These are phyloP conservation scores for Litsea cubeba DNA, from an alignment of 164 flowering plant genomes.

Conservation along the genomic window DNA sequence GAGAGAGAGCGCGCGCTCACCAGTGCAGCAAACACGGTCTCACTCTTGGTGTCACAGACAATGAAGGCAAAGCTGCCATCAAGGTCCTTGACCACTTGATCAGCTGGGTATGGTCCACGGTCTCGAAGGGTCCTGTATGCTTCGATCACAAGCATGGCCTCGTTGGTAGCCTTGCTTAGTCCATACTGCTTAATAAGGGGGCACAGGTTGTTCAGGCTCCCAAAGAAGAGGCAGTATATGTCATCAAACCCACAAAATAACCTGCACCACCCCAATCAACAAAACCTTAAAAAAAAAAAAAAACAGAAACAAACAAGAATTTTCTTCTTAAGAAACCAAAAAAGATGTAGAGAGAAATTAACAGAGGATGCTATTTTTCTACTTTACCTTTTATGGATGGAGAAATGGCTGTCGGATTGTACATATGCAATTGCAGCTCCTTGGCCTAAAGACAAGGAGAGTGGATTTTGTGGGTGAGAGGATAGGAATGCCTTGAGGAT, in stretches of 20 bases:
- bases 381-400: constrained; percentile 32
- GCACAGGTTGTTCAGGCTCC: constrained; percentile 68
- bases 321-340: background rate
- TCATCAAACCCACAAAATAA: constrained; percentile 72
- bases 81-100: constrained; percentile 85
- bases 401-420: constrained; percentile 22
- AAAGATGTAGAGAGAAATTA: background rate
- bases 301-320: background rate
- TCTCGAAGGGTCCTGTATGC: constrained; percentile 84
- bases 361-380: background rate
- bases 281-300: background rate
- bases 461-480: constrained; percentile 41
- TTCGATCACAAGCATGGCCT: constrained; percentile 78
- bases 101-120: constrained; percentile 90
- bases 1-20: constrained; percentile 23
- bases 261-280: constrained; percentile 32
- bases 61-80: constrained; percentile 86
- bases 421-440: constrained; percentile 69
- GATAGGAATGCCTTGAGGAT: constrained; percentile 54
- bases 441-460: constrained; percentile 51
- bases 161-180: constrained; percentile 52
- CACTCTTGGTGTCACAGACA: constrained; percentile 61
- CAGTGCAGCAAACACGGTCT: constrained; percentile 71
- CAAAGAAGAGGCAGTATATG: constrained; percentile 75
- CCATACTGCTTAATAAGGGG: constrained; percentile 71